phyloP scores from a whole-genome alignment of 2,329 filamentous ascomycete species.

The Bipolaris zeicola region DNA sequence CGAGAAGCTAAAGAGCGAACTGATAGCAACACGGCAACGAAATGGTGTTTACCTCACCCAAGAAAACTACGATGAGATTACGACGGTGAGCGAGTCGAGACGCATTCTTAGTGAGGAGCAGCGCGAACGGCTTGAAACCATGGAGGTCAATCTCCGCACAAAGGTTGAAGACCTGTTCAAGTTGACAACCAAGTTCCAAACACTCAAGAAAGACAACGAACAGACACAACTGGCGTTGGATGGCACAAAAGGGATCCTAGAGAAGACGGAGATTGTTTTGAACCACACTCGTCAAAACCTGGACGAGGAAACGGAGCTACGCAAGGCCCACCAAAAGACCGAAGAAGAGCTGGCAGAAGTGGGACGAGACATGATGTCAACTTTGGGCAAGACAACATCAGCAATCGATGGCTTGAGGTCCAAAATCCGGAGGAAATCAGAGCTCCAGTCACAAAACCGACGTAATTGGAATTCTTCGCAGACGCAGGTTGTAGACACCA shows the following conservation, averaged over 20 bases:
- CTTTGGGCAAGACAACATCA: slow-evolving; percentile 74
- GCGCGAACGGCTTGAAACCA: slow-evolving; percentile 85
- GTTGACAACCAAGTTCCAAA: slow-evolving; percentile 84
- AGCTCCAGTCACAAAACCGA: slow-evolving; percentile 80
- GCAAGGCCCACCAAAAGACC: slow-evolving; percentile 84
- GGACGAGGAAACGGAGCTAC: slow-evolving; percentile 76
- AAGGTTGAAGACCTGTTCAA: slow-evolving; percentile 92
- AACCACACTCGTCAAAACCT: slow-evolving; percentile 76
- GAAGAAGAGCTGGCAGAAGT: slow-evolving; percentile 77
- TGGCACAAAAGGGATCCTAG: slow-evolving; percentile 78
- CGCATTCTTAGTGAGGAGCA: slow-evolving; percentile 93
- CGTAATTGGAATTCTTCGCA: slow-evolving; percentile 79
- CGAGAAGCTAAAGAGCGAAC: slow-evolving; percentile 89
- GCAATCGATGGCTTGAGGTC: slow-evolving; percentile 83
- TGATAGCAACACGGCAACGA: slow-evolving; percentile 88
- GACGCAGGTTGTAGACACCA: slow-evolving; percentile 75
- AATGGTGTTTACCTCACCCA: slow-evolving; percentile 94
- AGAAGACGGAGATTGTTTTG: slow-evolving; percentile 86
- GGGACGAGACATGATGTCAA: slow-evolving; percentile 76
- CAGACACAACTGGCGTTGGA: slow-evolving; percentile 73
- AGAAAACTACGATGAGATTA: slow-evolving; percentile 89
- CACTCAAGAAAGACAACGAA: slow-evolving; percentile 88
- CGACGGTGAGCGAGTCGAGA: slow-evolving; percentile 87
- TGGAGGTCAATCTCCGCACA: slow-evolving; percentile 88
- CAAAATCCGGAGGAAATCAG: slow-evolving; percentile 84